Conservation (phyloP, 75 land plant genomes). For the Pinus taeda region DNA sequence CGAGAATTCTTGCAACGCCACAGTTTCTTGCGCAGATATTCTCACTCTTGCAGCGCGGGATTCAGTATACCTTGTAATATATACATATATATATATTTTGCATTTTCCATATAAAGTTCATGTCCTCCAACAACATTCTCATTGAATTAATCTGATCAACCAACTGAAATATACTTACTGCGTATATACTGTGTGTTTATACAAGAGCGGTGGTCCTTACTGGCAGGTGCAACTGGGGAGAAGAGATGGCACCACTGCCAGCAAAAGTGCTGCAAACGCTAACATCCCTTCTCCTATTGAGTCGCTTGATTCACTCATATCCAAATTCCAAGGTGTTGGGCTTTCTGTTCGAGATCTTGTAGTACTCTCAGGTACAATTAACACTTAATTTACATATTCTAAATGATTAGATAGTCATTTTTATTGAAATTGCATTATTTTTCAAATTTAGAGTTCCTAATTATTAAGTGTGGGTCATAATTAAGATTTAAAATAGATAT, state of each 20-base stretch:
- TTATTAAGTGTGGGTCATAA: too few species aligned
- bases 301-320: constrained; percentile 2
- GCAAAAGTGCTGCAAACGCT: constrained; percentile 8
- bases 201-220: constrained; percentile 19
- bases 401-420: too few species aligned
- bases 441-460: too few species aligned
- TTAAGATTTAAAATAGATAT: too few species aligned
- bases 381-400: too few species aligned
- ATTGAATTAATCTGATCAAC: too few species aligned
- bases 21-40: constrained; percentile 20
- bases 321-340: constrained; percentile 15
- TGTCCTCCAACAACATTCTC: too few species aligned
- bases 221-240: constrained; percentile 21
- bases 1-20: constrained; percentile 4
- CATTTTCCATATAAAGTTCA: too few species aligned
- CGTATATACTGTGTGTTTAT: too few species aligned
- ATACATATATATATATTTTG: too few species aligned
- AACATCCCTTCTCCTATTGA: constrained; percentile 12
- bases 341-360: constrained; percentile 15
- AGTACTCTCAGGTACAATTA: constrained; percentile 6
- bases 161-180: too few species aligned
- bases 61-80: not conserved
- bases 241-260: constrained; percentile 18
- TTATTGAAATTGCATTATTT: too few species aligned
- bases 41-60: constrained; percentile 13